These are phyloP conservation scores for Borealophlyctis nickersoniae DNA, from an alignment of 192 early-diverging fungal species.

Conservation along the genomic window DNA sequence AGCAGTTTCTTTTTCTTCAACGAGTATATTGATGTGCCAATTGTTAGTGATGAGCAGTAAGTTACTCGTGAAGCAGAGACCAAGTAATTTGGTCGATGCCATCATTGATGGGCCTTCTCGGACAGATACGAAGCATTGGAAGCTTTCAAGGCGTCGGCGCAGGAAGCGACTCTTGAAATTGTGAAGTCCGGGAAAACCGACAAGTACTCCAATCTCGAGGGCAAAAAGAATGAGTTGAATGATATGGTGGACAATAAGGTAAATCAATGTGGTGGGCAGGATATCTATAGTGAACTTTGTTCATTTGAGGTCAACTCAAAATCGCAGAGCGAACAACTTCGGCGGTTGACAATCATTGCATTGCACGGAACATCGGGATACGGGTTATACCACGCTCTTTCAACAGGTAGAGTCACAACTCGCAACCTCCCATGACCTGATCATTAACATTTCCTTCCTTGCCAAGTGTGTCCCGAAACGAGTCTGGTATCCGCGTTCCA, in stretches of 20 bases:
- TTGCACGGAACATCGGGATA: constrained; percentile 47
- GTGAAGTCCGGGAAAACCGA: constrained; percentile 60
- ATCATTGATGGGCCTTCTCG: constrained; percentile 3
- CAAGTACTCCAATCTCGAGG: constrained; percentile 43
- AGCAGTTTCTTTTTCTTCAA: constrained; percentile 57
- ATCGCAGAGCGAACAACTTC: constrained; percentile 46
- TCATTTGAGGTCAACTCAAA: no score
- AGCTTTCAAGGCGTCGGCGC: constrained; percentile 38
- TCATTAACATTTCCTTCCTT: no score
- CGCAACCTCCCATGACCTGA: neutral
- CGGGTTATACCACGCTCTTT: constrained; percentile 45
- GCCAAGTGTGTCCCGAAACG: constrained; percentile 30
- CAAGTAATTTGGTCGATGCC: constrained; percentile 4
- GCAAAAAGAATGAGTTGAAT: constrained; percentile 44
- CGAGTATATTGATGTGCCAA: constrained; percentile 55
- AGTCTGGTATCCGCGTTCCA: constrained; percentile 31
- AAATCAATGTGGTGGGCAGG: neutral
- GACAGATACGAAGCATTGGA: constrained; percentile 47
- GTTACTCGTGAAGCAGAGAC: constrained; percentile 4
- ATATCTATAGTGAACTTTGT: neutral
- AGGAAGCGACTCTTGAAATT: constrained; percentile 60
- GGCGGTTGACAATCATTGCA: constrained; percentile 43
- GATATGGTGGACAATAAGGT: constrained; percentile 50
- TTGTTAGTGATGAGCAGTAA: constrained; percentile 57
- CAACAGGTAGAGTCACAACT: constrained; percentile 30